Conservation (phyloP, 2,329 filamentous ascomycete genomes). For the Aspergillus puulaauensis region DNA sequence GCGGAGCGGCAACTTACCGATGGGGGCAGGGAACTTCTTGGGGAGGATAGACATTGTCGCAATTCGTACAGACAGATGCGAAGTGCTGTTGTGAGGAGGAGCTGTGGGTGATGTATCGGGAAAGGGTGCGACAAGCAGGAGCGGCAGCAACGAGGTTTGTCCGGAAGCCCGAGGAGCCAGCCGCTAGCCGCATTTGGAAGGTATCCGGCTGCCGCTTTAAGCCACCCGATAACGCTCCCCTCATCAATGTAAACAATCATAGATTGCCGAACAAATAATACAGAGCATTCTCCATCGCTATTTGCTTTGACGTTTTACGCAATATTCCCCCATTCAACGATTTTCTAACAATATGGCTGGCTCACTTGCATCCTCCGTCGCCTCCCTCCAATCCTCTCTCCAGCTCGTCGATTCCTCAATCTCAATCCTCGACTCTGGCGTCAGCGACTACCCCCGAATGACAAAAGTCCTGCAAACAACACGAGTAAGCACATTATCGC, state of each 20-base stretch:
- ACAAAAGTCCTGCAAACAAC: conserved; percentile 64
- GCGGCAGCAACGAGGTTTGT: conserved; percentile 40
- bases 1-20: conserved; percentile 60
- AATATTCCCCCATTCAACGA: background rate
- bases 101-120: conserved; percentile 27
- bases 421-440: conserved; percentile 60
- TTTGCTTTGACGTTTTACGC: background rate
- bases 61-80: conserved; percentile 32
- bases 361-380: conserved; percentile 60
- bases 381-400: conserved; percentile 61
- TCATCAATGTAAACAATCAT: conserved; percentile 25
- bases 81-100: conserved; percentile 25
- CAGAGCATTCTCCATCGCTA: background rate
- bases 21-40: conserved; percentile 79
- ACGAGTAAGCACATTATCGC: conserved; percentile 44
- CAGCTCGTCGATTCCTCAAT: conserved; percentile 63
- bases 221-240: conserved; percentile 18
- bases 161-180: conserved; percentile 26
- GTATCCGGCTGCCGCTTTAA: conserved; percentile 30
- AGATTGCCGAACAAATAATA: background rate
- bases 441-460: conserved; percentile 63
- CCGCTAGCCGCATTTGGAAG: conserved; percentile 25
- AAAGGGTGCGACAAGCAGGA: conserved; percentile 30
- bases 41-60: conserved; percentile 74
- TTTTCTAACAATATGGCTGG: conserved; percentile 32